These are phyloP conservation scores for Panus rudis DNA, from an alignment of 768 basidiomycete species.

Conservation along the genomic window DNA sequence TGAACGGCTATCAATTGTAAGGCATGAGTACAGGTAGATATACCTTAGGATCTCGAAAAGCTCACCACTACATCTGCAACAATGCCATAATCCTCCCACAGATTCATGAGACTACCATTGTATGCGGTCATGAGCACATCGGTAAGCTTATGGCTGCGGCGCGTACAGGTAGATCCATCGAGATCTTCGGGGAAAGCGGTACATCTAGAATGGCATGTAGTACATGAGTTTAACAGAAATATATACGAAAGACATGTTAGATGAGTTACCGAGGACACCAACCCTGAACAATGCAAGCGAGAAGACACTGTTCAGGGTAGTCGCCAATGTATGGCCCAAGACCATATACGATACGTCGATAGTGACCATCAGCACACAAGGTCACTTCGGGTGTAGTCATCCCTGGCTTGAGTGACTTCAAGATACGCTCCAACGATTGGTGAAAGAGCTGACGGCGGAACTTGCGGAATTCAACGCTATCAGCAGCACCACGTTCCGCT, in stretches of 20 bases:
- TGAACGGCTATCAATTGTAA: conserved; percentile 22
- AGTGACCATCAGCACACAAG: conserved; percentile 22
- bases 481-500: too few relatives aligned
- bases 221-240: not conserved
- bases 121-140: not conserved
- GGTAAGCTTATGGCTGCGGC: not conserved
- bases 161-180: not conserved
- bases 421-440: conserved; percentile 3
- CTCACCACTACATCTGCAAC: not conserved
- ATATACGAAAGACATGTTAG: not conserved
- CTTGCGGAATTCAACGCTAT: conserved; percentile 1
- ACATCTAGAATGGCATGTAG: too few relatives aligned
- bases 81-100: conserved; percentile 9
- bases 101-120: not conserved
- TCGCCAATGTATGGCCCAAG: conserved; percentile 25
- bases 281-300: conserved; percentile 15
- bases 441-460: conserved; percentile 14
- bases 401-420: conserved; percentile 5
- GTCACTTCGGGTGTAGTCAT: conserved; percentile 13
- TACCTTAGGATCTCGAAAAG: not conserved
- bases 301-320: conserved; percentile 25
- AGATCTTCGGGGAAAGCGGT: conserved; percentile 5
- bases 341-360: conserved; percentile 18
- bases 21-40: not conserved
- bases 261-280: conserved; percentile 18